These are phyloP conservation scores for Rhizoclosmatium sp. DNA, from an alignment of 192 early-diverging fungal species.

Conservation along the genomic window DNA sequence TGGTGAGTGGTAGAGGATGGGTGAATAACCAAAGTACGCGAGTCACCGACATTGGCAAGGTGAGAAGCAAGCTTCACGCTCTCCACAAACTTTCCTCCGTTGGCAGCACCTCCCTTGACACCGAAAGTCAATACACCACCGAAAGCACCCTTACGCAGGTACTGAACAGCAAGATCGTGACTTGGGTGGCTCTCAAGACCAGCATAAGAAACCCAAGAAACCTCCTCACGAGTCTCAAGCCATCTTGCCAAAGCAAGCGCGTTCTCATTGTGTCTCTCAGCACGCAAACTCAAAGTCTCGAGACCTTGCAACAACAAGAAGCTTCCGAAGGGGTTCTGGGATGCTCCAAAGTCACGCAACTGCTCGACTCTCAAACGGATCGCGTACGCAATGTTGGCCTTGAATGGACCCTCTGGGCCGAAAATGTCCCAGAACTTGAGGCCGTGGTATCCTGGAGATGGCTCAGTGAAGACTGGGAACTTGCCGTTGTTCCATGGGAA, in stretches of 20 bases:
- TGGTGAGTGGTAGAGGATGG: conserved; percentile 88
- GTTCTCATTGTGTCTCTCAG: conserved; percentile 85
- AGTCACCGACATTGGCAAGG: conserved; percentile 95
- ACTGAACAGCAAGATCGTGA: conserved; percentile 83
- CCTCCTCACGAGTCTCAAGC: conserved; percentile 74
- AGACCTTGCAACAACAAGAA: conserved; percentile 90
- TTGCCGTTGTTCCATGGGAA: conserved; percentile 90
- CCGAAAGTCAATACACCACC: conserved; percentile 81
- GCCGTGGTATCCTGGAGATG: conserved; percentile 85
- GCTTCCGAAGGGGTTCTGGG: conserved; percentile 85
- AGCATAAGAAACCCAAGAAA: conserved; percentile 89
- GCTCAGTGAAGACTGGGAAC: conserved; percentile 89
- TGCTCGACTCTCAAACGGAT: conserved; percentile 84
- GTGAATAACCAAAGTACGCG: conserved; percentile 87
- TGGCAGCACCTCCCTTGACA: conserved; percentile 57
- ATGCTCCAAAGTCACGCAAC: conserved; percentile 86
- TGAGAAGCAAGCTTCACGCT: conserved; percentile 83
- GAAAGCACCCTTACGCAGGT: conserved; percentile 78
- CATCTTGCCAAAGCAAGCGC: conserved; percentile 80
- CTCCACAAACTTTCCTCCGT: conserved; percentile 77
- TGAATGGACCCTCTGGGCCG: conserved; percentile 72
- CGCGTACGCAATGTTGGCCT: conserved; percentile 72
- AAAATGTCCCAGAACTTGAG: conserved; percentile 87
- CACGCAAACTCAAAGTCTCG: conserved; percentile 90
- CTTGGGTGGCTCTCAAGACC: conserved; percentile 81